Evolutionary conservation across 2,329 filamentous ascomycete genomes (phyloP), one percentile per base, ranked within the genome.

Genomic region (Coniochaeta prunicola): DNA sequence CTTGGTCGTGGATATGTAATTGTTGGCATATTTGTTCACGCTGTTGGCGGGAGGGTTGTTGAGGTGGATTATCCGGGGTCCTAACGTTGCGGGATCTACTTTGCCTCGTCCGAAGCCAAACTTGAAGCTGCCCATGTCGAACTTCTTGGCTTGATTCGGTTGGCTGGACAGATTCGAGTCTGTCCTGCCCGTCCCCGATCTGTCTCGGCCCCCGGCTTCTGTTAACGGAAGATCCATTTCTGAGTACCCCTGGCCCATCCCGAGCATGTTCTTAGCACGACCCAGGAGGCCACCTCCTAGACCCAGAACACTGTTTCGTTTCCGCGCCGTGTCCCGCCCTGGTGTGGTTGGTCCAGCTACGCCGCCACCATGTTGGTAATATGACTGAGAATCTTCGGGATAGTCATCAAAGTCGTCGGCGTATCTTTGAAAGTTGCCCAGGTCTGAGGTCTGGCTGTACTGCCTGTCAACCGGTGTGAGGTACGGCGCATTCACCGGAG

Each of bases 201-300:
- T 17, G 21, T 55, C 30, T 10, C 80, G 83, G 53, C 71, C 72
- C 26, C 77, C 75, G 0, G 88, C 77, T 71, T 97, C 91, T 5
- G 93, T 97, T 73, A 99, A 79, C 15, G 94, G 94, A 58, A 99
- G 80, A 71, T 99, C 93, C 94, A 99, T 99, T 75, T 97, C 94
- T 34, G 93, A 97, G 74, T 99, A 97, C 63, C 88, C 83, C 66
- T 89, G 82, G 24, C 85, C 88, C 86, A 96, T 92, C 57, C 94
- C 93, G 61, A 99, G 77, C 80, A 89, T 91, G 71, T 89, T 92
- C 78, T 96, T 97, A 45, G 93, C 89, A 68, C 83, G 87, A 50
- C 92, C 94, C 68, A 97, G 78, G 61, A 97, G 77, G 19, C 93
- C 92, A 61, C 93, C 92, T 61, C 93, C 92, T 68, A 97, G 76